A percentile compares a stretch with the other conserved stretches of the same genome.
Evolutionary conservation across 139 green algal genomes (phyloP).

Genomic region (Auxenochlorella pyrenoidosa): DNA sequence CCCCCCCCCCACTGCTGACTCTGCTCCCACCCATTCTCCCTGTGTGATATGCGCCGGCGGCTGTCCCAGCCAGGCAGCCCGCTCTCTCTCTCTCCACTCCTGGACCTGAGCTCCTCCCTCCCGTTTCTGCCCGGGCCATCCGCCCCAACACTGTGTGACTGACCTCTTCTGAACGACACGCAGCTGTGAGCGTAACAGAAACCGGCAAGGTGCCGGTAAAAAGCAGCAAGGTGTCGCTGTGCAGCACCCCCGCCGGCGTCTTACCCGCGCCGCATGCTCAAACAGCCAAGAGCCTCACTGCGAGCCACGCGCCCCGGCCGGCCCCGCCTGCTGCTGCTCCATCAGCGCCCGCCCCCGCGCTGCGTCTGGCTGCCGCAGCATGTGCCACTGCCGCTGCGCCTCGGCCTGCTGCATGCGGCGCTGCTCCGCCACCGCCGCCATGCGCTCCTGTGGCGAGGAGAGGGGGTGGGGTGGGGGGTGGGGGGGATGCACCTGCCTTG

Average conservation of each 20-base stretch:
- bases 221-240: too few species aligned
- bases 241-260: too few species aligned
- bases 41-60: neutral
- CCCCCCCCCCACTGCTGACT: neutral
- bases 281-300: too few species aligned
- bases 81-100: neutral
- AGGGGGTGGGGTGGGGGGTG: neutral
- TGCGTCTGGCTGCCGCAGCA: constrained; percentile 6
- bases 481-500: too few species aligned
- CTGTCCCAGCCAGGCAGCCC: neutral
- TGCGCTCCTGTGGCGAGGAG: neutral
- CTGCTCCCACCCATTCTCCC: too few species aligned
- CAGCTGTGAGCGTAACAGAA: too few species aligned
- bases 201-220: too few species aligned
- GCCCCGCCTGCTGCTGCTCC: constrained; percentile 5
- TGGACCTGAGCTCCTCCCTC: neutral
- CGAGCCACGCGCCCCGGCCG: neutral
- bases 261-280: too few species aligned
- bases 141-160: too few species aligned
- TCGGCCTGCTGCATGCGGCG: neutral
- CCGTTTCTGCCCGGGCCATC: too few species aligned
- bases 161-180: too few species aligned
- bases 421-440: neutral
- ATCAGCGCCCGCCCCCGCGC: neutral
- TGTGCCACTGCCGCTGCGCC: neutral